These are phyloP conservation scores for Xylariaceae sp. DNA, from an alignment of 2,329 filamentous ascomycete species.

Conservation along the genomic window DNA sequence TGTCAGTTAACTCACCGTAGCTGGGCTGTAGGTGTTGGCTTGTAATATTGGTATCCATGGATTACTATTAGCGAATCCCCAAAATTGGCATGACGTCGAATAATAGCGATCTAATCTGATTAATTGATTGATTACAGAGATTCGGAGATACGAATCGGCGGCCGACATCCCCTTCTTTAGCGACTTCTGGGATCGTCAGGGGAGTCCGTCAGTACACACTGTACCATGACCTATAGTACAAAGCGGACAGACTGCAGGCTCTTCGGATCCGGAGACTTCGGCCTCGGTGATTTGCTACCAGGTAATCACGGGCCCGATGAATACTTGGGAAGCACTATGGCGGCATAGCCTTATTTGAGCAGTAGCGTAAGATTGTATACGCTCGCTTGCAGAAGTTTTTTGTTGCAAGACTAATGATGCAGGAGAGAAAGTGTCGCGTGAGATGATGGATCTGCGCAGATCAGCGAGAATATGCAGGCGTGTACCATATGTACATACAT, in stretches of 20 bases:
- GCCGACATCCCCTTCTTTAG: too few relatives aligned
- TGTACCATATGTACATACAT: not conserved
- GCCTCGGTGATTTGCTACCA: conserved; percentile 9
- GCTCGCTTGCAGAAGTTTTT: conserved; percentile 15
- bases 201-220: conserved; percentile 6
- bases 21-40: too few relatives aligned
- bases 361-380: conserved; percentile 8
- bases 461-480: conserved; percentile 4
- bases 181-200: not conserved
- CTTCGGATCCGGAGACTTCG: conserved; percentile 11
- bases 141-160: conserved; percentile 1
- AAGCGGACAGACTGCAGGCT: too few relatives aligned
- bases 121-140: not conserved
- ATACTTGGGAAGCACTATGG: not conserved
- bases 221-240: too few relatives aligned
- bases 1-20: too few relatives aligned
- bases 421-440: conserved; percentile 17
- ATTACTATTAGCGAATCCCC: conserved; percentile 23
- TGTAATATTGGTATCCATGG: too few relatives aligned
- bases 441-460: conserved; percentile 15
- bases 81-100: conserved; percentile 18
- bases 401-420: too few relatives aligned
- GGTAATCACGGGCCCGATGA: conserved; percentile 2
- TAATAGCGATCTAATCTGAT: not conserved
- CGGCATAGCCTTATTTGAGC: not conserved